Evolutionary conservation across 768 basidiomycete species (phyloP).

Genomic region (Royoungia palumana): DNA sequence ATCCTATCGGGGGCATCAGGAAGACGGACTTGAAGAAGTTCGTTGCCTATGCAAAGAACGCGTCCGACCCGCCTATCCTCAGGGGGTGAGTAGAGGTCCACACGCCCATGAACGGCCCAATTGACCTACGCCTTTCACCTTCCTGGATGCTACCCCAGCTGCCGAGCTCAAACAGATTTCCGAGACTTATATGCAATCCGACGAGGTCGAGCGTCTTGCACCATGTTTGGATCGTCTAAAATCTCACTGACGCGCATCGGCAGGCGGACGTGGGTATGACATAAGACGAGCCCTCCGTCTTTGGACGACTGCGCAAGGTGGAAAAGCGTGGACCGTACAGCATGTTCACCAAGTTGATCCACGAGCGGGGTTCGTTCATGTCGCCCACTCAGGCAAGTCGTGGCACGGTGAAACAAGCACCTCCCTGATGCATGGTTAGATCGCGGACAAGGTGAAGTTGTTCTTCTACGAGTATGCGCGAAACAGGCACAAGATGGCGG

Average conservation of each 20-base stretch:
- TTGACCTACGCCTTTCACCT: constrained; percentile 45
- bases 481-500: constrained; percentile 99
- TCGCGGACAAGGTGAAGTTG: constrained; percentile 90
- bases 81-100: constrained; percentile 47
- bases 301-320: constrained; percentile 89
- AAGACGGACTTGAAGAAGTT: constrained; percentile 97
- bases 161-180: constrained; percentile 97
- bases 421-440: constrained; percentile 29
- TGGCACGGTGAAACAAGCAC: not conserved
- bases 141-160: constrained; percentile 87
- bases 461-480: constrained; percentile 98
- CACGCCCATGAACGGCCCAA: not conserved
- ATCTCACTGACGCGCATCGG: not conserved
- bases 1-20: constrained; percentile 97
- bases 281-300: constrained; percentile 92
- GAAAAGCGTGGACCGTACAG: constrained; percentile 98
- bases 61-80: constrained; percentile 85
- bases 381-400: constrained; percentile 72
- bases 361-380: constrained; percentile 86
- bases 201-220: constrained; percentile 71
- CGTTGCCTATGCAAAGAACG: constrained; percentile 74
- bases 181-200: constrained; percentile 89
- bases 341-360: constrained; percentile 92
- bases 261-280: constrained; percentile 99
- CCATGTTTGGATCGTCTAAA: not conserved